phyloP scores from a whole-genome alignment of 257 asterid genomes.

The Coffea canephora region DNA sequence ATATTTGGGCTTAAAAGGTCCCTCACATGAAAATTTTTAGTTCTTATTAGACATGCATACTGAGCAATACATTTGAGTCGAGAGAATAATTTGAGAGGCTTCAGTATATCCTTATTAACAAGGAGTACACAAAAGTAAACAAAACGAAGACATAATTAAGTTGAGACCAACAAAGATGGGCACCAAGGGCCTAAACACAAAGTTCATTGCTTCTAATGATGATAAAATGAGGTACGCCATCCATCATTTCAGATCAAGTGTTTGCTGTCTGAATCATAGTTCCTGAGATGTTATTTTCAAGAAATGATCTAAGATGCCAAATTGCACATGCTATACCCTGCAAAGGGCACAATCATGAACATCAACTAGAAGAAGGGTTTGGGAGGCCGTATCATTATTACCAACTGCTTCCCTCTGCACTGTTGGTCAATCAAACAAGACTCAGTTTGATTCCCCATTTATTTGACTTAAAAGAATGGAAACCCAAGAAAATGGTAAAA shows the following conservation, averaged over 20 bases:
- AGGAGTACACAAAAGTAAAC: neutral
- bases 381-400: neutral
- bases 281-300: neutral
- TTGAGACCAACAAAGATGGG: neutral
- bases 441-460: neutral
- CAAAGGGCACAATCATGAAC: neutral
- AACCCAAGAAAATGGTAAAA: neutral
- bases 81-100: neutral
- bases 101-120: neutral
- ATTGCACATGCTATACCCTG: neutral
- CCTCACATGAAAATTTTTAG: neutral
- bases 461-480: neutral
- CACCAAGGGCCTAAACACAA: neutral
- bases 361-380: neutral
- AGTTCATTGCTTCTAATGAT: neutral
- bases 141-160: neutral
- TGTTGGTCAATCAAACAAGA: neutral
- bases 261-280: neutral
- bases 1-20: neutral
- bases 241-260: neutral
- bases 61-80: neutral
- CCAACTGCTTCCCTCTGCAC: neutral
- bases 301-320: neutral
- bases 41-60: neutral
- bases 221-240: neutral